Base-by-base conservation (phyloP, 306 rosid species). In the Sicyos baderoa region DNA sequence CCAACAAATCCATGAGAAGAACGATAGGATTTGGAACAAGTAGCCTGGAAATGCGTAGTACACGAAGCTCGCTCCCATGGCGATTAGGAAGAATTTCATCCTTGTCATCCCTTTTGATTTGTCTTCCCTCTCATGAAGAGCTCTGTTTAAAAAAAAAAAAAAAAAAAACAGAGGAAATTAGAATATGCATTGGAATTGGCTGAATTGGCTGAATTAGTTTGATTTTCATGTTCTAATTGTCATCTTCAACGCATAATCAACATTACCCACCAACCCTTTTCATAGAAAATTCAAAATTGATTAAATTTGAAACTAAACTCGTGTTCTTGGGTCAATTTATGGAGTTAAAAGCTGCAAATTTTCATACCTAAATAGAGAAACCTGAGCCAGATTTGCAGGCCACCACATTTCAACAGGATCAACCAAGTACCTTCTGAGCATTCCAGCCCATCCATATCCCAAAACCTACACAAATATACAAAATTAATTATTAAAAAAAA, bases 371-470 rank as follows among this genome's bases (percentile, higher is more conserved):
- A 93, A 93, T 71, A 93, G 91, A 69, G 98, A 93, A 52, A 93
- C 98, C 83, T 93, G 99, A 73, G 99, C 99, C 72, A 93, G 84
- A 82, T 93, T 90, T 82, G 99, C 51, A 44, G 99, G 99, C 99
- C 99, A 93, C 99, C 97, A 93, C 99, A 93, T 93, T 63, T 93
- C 97, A 82, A 88, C 94, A 0, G 99, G 99, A 67, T 93, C 97
- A 68, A 93, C 97, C 82, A 90, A 79, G 76, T 90, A 93, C 81
- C 90, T 85, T 78, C 99, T 86, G 13, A 93, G 85, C 79, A 93
- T 84, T 66, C 99, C 99, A 76, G 99, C 99, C 99, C 99, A 93
- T 72, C 99, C 99, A 85, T 93, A 93, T n/a, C 99, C 99, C 67
- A 93, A 35, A n/a, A 93, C 54, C 99, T 93, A 88, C 85, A 76